phyloP scores from a whole-genome alignment of 768 basidiomycete genomes.

The Obba rivulosa region DNA sequence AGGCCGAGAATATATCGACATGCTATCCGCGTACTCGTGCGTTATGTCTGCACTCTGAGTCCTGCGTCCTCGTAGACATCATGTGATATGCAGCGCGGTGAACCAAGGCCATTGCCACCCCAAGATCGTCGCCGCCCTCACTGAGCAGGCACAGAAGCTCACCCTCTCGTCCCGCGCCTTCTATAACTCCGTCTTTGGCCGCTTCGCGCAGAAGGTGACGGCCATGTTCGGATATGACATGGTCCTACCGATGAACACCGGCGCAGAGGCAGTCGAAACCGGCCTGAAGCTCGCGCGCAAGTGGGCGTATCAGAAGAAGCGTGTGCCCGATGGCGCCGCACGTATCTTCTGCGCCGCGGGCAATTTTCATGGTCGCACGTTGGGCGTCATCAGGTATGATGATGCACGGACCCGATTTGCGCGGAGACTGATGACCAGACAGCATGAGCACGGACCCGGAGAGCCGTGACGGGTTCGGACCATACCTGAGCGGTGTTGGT shows the following conservation, averaged over 20 bases:
- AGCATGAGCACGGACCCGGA: constrained; percentile 97
- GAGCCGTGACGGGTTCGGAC: constrained; percentile 82
- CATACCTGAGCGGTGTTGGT: constrained; percentile 82
- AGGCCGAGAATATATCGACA: constrained; percentile 94
- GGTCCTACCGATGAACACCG: constrained; percentile 98
- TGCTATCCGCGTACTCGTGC: constrained; percentile 96
- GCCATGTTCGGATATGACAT: constrained; percentile 88
- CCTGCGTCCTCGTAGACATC: not conserved
- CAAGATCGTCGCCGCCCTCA: constrained; percentile 72
- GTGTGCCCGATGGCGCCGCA: constrained; percentile 74
- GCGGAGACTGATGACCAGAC: constrained; percentile 9
- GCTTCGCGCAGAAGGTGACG: constrained; percentile 83
- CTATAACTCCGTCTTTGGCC: constrained; percentile 88
- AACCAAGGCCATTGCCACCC: constrained; percentile 87
- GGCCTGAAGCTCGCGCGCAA: constrained; percentile 93
- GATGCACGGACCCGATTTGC: not conserved
- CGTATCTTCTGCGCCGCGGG: constrained; percentile 81
- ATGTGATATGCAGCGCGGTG: not conserved
- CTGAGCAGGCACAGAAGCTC: constrained; percentile 81
- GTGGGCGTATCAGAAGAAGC: constrained; percentile 93
- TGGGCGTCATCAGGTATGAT: constrained; percentile 74
- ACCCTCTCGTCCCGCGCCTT: constrained; percentile 96
- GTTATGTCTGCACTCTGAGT: constrained; percentile 23
- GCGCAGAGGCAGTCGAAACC: constrained; percentile 97
- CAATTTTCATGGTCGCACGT: constrained; percentile 94